Conservation (phyloP, 228 moss, liverwort and hornwort species). For the Sphagnum magellanicum region DNA sequence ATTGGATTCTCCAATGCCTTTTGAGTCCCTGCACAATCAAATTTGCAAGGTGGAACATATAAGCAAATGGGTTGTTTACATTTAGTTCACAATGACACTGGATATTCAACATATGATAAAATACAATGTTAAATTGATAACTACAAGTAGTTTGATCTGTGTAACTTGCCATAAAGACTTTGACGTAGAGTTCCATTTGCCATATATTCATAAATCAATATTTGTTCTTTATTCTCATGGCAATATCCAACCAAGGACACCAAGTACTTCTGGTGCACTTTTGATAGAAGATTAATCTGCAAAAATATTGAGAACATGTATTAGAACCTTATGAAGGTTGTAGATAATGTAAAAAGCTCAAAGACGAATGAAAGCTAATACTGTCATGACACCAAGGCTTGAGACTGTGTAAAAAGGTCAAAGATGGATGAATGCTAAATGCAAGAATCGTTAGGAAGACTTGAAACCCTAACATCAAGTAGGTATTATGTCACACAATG, state of each 20-base stretch:
- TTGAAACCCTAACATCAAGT: no score
- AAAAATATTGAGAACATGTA: background rate
- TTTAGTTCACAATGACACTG: background rate
- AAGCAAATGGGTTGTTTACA: background rate
- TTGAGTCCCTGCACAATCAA: background rate
- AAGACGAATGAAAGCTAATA: background rate
- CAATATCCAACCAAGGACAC: slow-evolving; percentile 24
- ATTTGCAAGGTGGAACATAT: background rate
- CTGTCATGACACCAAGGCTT: background rate
- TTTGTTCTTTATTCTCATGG: slow-evolving; percentile 15
- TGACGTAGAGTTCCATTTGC: slow-evolving; percentile 13
- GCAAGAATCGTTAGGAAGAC: no score
- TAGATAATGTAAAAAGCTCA: background rate
- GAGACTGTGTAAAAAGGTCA: background rate
- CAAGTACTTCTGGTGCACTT: slow-evolving; percentile 22
- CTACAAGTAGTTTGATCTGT: background rate
- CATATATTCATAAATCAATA: slow-evolving; percentile 22
- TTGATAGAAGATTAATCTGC: slow-evolving; percentile 21
- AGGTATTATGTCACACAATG: background rate
- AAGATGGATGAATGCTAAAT: no score
- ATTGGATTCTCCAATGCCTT: slow-evolving; percentile 10
- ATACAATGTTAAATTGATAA: no score
- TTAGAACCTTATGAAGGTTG: background rate
- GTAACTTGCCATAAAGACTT: slow-evolving; percentile 7
- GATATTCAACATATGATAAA: background rate